Evolutionary conservation across 1,139 yeast species (phyloP), one percentile per base, ranked within the genome.

Genomic region (Lodderomyces theae): DNA sequence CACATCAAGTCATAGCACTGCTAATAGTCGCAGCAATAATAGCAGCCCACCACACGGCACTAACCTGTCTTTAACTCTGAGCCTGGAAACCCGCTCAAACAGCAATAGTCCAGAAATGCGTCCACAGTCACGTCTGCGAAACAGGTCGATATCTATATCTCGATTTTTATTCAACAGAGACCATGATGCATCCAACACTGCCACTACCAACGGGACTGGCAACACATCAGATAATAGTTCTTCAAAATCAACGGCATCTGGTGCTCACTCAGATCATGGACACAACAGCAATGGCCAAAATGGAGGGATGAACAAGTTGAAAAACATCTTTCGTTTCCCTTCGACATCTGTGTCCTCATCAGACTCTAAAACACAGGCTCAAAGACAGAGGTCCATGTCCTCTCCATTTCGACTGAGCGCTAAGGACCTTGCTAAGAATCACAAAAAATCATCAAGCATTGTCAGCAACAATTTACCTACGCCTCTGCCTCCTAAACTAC

Each of bases 101-200:
- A n/a, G 13, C 3, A 15, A 16, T 22, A 34, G 29, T 15, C 40
- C 40, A 2, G 37, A 23, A 6, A 41, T 44, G 11, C 39, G 47
- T 34, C 39, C 47, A 13, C 47, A 23, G 30, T 43, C 50, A 12
- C 40, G 50, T 40, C 42, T 39, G 17, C 36, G 51, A 33, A 47
- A 48, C 10, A 39, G 58, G 37, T 53, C 60, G 4, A 54, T 56
- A 11, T 54, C 60, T 3, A 37, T 56, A 25, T 44, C 58, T 3
- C 51, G 51, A 34, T 51, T 54, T 32, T 45, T 56, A 9, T 52
- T 49, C 38, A 48, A 38, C 35, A 51, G 46, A n/a, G 47, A 49
- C 8, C 38, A 38, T 12, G 36, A 39, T 15, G 10, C 38, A 15
- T 15, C 28, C 23, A 22, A 4, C 30, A 40, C 13, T 18, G 25